Conservation (phyloP, 2,329 filamentous ascomycete genomes). For the Monilinia fructicola region DNA sequence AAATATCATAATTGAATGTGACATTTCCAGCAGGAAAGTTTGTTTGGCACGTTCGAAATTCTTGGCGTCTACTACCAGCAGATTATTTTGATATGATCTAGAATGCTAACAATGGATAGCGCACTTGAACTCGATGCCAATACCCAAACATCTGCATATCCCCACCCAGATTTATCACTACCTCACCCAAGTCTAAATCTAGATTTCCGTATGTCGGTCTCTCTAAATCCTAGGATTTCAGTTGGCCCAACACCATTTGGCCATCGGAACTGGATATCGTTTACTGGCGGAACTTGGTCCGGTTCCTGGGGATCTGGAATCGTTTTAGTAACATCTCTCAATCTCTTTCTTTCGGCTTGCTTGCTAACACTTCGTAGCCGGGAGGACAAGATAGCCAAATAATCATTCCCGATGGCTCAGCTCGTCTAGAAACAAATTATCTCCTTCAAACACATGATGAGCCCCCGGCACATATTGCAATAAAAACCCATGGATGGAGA, state of each 20-base stretch:
- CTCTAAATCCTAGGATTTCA: constrained; percentile 46
- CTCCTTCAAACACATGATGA: constrained; percentile 51
- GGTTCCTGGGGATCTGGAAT: constrained; percentile 51
- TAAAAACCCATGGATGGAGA: constrained; percentile 50
- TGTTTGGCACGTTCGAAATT: not conserved
- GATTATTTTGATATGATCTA: too few relatives aligned
- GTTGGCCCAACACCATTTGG: constrained; percentile 46
- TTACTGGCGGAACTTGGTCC: constrained; percentile 49
- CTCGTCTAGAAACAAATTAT: constrained; percentile 49
- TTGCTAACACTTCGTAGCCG: constrained; percentile 31
- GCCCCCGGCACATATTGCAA: constrained; percentile 47
- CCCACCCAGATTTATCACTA: constrained; percentile 24
- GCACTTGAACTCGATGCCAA: not conserved
- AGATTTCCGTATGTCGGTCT: constrained; percentile 52
- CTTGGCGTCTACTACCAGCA: not conserved
- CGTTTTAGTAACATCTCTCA: constrained; percentile 40
- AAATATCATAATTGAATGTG: not conserved
- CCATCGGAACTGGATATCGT: constrained; percentile 51
- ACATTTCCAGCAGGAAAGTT: not conserved
- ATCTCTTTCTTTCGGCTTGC: not conserved
- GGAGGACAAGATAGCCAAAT: constrained; percentile 44
- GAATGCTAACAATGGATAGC: not conserved
- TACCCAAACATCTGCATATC: constrained; percentile 16
- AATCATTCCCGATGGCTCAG: constrained; percentile 38
- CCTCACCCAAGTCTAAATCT: constrained; percentile 50